Evolutionary conservation across 768 basidiomycete species (phyloP).

Genomic region (Trichaptum fuscoviolaceum): DNA sequence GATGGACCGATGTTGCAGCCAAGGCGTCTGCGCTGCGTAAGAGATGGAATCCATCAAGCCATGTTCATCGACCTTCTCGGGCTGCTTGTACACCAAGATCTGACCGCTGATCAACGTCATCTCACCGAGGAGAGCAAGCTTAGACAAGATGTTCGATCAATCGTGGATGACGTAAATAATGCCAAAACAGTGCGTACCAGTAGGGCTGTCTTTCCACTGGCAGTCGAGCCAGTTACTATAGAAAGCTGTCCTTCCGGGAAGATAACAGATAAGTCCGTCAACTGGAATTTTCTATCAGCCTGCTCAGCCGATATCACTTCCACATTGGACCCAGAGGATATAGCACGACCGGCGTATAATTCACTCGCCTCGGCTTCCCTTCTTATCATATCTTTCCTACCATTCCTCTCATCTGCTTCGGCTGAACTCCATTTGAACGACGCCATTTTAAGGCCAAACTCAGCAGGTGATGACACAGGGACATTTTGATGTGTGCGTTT

Average conservation of each 20-base stretch:
- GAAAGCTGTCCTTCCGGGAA: constrained; percentile 33
- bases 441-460: constrained; percentile 30
- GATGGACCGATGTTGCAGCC: constrained; percentile 68
- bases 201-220: constrained; percentile 29
- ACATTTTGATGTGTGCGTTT: constrained; percentile 14
- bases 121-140: constrained; percentile 25
- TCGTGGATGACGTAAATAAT: not conserved
- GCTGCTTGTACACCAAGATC: constrained; percentile 27
- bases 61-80: constrained; percentile 24
- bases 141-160: constrained; percentile 3
- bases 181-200: not conserved
- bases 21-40: constrained; percentile 70
- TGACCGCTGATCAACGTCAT: constrained; percentile 16
- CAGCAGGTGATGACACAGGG: not conserved
- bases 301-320: constrained; percentile 2
- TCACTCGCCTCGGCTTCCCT: not conserved
- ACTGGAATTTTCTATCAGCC: constrained; percentile 18
- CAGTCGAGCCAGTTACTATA: constrained; percentile 29
- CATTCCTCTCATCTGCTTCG: constrained; percentile 14
- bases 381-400: not conserved
- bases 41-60: constrained; percentile 45
- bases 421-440: constrained; percentile 30
- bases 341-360: not conserved
- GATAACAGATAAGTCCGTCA: constrained; percentile 26
- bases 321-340: not conserved